Base-by-base conservation (phyloP, 2,329 filamentous ascomycete species). In the Pezicula carpinea region DNA sequence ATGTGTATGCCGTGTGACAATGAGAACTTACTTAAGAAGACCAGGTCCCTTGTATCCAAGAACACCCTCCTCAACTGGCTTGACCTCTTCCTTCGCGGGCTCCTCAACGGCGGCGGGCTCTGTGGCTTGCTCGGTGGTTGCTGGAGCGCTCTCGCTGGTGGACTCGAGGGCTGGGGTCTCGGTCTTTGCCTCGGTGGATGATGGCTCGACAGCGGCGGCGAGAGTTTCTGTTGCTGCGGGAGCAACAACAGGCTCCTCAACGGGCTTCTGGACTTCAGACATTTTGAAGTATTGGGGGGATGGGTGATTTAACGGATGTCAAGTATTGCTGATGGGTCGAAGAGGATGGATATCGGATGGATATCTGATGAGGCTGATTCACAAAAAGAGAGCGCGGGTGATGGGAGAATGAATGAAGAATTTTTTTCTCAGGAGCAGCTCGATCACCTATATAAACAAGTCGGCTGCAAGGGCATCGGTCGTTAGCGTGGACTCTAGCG, bases 31-130 rank as follows among this genome's bases (percentile, higher is more conserved):
- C 91, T 95, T 96, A 74, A 92, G 78, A 55, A 91, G 78, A 66
- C 60, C 60, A 41, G 87, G 85, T 49, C 81, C 86, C 82, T 96
- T 96, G 85, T 95, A 89, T 68, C 87, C 87, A 45, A 97, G 80
- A 59, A 82, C 75, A 53, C 91, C 92, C 70, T 95, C 90, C 47
- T 66, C 60, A 18, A 54, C 57, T 19, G 61, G 38, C 11, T 19
- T 40, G 7, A 40, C 38, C 18, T 40, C 38, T 19, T 40, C 38
- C 38, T 40, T 40, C 6, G 18, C 22, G 22, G 38, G 38, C 38
- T 21, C 21, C 38, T 40, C 38, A n/a, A 6, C 21, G 46, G 65
- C 62, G 43, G 65, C 53, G 22, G 59, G 50, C 44, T 64, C 64
- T 38, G 64, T 53, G 39, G 59, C 61, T 49, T 62, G 59, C 48